Percentiles rank a stretch among this genome's conserved stretches.
Conservation (phyloP, 75 land plant genomes). For the Isoetes taiwanensis region DNA sequence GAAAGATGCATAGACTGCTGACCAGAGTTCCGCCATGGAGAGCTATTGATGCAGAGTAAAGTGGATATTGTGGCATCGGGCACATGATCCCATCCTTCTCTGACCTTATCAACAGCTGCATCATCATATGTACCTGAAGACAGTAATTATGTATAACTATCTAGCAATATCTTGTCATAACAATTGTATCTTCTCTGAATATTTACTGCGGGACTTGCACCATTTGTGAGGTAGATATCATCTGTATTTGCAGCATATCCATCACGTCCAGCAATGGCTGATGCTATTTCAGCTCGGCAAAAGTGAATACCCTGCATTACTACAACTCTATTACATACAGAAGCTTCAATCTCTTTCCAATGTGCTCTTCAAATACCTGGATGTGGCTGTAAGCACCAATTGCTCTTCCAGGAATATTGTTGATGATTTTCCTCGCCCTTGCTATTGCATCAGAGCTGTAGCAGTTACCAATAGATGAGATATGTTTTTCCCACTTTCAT, state of each 20-base stretch:
- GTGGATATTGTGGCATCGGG: slow-evolving; percentile 97
- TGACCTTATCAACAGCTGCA: slow-evolving; percentile 77
- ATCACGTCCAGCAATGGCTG: slow-evolving; percentile 90
- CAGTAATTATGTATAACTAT: too few species aligned
- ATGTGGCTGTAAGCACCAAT: slow-evolving; percentile 99
- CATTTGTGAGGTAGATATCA: slow-evolving; percentile 88
- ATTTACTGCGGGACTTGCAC: slow-evolving; percentile 86
- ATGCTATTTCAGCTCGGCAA: slow-evolving; percentile 83
- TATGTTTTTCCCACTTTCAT: too few species aligned
- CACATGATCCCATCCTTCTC: slow-evolving; percentile 91
- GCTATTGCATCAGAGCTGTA: slow-evolving; percentile 74
- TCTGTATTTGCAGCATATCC: slow-evolving; percentile 74
- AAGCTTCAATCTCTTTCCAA: too few species aligned
- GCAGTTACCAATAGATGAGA: too few species aligned
- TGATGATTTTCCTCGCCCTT: slow-evolving; percentile 69
- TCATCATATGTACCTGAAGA: slow-evolving; percentile 99
- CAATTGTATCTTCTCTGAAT: not conserved
- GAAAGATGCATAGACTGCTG: too few species aligned
- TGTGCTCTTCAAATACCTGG: slow-evolving; percentile 44
- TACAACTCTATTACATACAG: too few species aligned
- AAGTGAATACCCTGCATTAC: slow-evolving; percentile 92
- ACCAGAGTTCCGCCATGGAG: slow-evolving; percentile 96
- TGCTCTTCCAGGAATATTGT: slow-evolving; percentile 77
- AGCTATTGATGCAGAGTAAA: slow-evolving; percentile 95
- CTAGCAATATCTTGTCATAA: too few species aligned